Conservation (phyloP, 2,329 filamentous ascomycete species). For the Trichoderma endophyticum region DNA sequence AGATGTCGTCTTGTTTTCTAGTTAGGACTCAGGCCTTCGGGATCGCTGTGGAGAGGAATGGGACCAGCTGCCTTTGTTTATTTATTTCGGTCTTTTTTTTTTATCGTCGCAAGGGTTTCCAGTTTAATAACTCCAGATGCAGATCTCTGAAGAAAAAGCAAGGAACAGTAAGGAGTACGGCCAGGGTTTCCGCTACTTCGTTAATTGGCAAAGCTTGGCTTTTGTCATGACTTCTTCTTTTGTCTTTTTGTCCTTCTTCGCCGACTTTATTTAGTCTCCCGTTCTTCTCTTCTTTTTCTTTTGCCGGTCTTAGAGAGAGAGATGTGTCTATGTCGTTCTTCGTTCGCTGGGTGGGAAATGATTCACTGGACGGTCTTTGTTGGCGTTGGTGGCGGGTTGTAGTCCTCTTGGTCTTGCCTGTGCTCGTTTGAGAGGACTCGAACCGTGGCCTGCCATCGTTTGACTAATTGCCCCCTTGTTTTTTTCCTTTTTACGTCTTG, state of each 20-base stretch:
- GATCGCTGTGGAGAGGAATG: not conserved
- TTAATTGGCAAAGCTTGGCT: slow-evolving; percentile 4
- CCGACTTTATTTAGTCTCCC: not conserved
- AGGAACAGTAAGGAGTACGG: slow-evolving; percentile 18
- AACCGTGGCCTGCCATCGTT: not conserved
- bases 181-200: slow-evolving; percentile 14
- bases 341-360: slow-evolving; percentile 15
- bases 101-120: slow-evolving; percentile 4
- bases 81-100: not conserved
- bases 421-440: slow-evolving; percentile 7
- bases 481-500: not conserved
- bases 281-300: not conserved
- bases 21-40: not conserved
- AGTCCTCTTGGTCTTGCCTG: slow-evolving; percentile 10
- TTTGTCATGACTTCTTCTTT: slow-evolving; percentile 11
- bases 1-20: not conserved
- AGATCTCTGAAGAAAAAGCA: slow-evolving; percentile 11
- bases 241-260: not conserved
- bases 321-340: slow-evolving; percentile 12
- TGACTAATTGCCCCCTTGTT: slow-evolving; percentile 7
- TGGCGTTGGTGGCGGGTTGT: slow-evolving; percentile 16
- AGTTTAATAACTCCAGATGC: slow-evolving; percentile 17
- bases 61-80: slow-evolving; percentile 9
- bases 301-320: slow-evolving; percentile 20
- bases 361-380: slow-evolving; percentile 17